Conservation (phyloP, 163 green algal species). For the Scenedesmus sp. region DNA sequence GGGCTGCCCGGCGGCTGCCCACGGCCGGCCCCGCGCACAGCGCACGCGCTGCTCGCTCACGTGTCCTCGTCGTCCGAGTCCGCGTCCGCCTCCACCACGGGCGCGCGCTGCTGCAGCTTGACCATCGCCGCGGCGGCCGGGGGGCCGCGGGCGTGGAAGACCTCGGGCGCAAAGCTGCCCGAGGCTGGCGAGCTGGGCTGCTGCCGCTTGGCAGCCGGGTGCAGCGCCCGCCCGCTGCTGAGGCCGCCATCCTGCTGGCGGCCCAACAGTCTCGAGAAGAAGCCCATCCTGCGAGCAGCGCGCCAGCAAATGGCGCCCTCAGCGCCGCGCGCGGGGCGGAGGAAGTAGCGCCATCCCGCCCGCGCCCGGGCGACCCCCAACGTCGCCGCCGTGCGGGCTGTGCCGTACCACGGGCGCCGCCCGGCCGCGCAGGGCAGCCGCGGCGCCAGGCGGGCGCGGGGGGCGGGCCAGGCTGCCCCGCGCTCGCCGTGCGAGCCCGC, state of each 20-base stretch:
- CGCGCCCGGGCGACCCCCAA: too few relatives aligned
- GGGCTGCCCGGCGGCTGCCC: neutral
- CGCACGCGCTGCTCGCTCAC: too few relatives aligned
- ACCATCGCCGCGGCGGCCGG: conserved; percentile 8
- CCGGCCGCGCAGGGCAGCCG: too few relatives aligned
- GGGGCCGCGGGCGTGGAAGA: neutral
- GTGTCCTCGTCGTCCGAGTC: conserved; percentile 32
- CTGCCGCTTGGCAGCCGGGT: conserved; percentile 17
- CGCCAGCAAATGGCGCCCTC: too few relatives aligned
- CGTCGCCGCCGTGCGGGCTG: too few relatives aligned
- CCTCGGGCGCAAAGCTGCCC: conserved; percentile 28
- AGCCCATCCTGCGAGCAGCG: conserved; percentile 11
- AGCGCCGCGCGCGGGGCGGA: too few relatives aligned
- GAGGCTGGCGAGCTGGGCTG: conserved; percentile 25
- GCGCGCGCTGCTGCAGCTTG: neutral
- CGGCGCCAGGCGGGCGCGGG: too few relatives aligned
- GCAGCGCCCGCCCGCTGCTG: neutral
- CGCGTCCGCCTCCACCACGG: neutral
- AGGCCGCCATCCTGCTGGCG: conserved; percentile 14
- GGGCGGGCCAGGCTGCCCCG: too few relatives aligned
- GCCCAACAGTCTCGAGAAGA: conserved; percentile 26
- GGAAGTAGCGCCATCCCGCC: too few relatives aligned
- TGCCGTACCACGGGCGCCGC: too few relatives aligned
- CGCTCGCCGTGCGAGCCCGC: too few relatives aligned
- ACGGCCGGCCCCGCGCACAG: too few relatives aligned